phyloP scores from a whole-genome alignment of 2,329 filamentous ascomycete species.

The Gyromitra esculenta region DNA sequence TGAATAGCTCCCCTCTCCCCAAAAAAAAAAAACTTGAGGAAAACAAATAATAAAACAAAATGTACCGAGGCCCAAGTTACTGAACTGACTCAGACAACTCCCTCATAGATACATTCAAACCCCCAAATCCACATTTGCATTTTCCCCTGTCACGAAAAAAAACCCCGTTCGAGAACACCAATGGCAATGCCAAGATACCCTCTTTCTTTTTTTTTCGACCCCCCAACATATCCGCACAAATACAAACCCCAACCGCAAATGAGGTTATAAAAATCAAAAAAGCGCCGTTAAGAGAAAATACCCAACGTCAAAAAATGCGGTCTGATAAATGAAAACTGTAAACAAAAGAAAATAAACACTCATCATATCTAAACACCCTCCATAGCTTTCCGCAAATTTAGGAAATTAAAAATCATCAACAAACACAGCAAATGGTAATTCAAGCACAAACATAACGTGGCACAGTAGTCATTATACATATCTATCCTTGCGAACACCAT shows the following conservation, averaged over 20 bases:
- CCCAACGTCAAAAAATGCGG: slow-evolving; percentile 28
- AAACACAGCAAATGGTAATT: slow-evolving; percentile 31
- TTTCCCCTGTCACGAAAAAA: slow-evolving; percentile 4
- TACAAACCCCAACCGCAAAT: slow-evolving; percentile 22
- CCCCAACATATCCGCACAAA: slow-evolving; percentile 28
- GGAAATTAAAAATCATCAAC: slow-evolving; percentile 16
- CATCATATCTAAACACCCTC: slow-evolving; percentile 44
- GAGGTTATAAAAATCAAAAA: slow-evolving; percentile 40
- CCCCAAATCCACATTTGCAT: neutral
- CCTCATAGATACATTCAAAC: slow-evolving; percentile 33
- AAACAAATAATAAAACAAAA: slow-evolving; percentile 6
- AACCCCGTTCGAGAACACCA: slow-evolving; percentile 2
- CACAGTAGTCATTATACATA: slow-evolving; percentile 48
- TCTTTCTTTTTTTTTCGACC: neutral
- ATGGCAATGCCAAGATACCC: slow-evolving; percentile 19
- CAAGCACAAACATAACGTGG: slow-evolving; percentile 43
- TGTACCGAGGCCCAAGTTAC: slow-evolving; percentile 33
- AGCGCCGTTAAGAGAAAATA: slow-evolving; percentile 44
- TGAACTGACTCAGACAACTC: slow-evolving; percentile 12
- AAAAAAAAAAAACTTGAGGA: neutral
- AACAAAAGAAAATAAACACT: slow-evolving; percentile 42
- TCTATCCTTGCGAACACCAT: slow-evolving; percentile 48
- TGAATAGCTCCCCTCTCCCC: neutral
- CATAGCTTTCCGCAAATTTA: slow-evolving; percentile 32
- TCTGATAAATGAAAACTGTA: slow-evolving; percentile 34